These are phyloP conservation scores for Tulasnella sp. DNA, from an alignment of 768 basidiomycete genomes.

Conservation along the genomic window DNA sequence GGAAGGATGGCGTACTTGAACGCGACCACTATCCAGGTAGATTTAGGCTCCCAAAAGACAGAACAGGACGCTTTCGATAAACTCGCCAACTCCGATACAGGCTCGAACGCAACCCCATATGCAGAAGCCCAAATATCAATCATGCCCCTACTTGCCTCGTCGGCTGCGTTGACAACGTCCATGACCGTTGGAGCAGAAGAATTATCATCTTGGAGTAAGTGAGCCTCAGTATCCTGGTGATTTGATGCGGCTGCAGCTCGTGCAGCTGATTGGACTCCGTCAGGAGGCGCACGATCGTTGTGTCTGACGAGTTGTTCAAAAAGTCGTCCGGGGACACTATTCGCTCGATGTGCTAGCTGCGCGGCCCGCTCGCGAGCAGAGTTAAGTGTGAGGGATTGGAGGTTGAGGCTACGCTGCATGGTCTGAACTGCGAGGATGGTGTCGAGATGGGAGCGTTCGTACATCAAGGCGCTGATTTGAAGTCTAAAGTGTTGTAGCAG, in stretches of 20 bases:
- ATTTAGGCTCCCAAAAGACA: constrained; percentile 21
- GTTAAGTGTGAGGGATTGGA: neutral
- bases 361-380: neutral
- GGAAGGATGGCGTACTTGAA: constrained; percentile 17
- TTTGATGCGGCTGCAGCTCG: neutral
- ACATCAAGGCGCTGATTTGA: constrained; percentile 20
- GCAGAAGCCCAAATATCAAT: constrained; percentile 11
- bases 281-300: neutral
- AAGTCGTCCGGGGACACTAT: neutral
- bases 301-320: neutral
- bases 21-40: constrained; percentile 23
- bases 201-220: neutral
- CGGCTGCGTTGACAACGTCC: neutral
- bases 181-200: neutral
- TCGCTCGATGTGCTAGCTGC: neutral
- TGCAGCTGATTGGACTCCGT: neutral
- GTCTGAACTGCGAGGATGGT: neutral
- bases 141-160: neutral
- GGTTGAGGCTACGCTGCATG: neutral
- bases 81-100: constrained; percentile 16
- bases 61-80: constrained; percentile 18
- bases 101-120: constrained; percentile 19
- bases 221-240: neutral
- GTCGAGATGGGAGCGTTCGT: constrained; percentile 8
- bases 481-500: neutral